A percentile compares a stretch with the other conserved stretches of the same genome.
Evolutionary conservation across 257 asterid genomes (phyloP).

Genomic region (Salvia hispanica): DNA sequence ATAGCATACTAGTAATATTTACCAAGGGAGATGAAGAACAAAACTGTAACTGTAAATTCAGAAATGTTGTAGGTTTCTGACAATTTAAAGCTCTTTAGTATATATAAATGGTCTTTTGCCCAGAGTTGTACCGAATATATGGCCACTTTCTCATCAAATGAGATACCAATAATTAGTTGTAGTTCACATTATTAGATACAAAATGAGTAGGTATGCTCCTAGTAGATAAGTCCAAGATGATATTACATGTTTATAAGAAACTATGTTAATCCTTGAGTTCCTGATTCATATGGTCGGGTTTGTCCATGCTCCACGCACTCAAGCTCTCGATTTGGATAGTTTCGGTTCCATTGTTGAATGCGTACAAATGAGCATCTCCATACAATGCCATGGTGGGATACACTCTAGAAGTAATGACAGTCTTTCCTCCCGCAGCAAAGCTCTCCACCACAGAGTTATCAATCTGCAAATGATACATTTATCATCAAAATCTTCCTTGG

Average conservation of each 20-base stretch:
- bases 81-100: not conserved
- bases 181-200: not conserved
- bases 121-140: too few relatives aligned
- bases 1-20: slow-evolving; percentile 9
- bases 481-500: not conserved
- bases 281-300: slow-evolving; percentile 39
- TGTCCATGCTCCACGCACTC: slow-evolving; percentile 54
- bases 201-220: too few relatives aligned
- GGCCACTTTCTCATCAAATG: too few relatives aligned
- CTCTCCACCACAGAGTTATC: slow-evolving; percentile 66
- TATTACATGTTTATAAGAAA: not conserved
- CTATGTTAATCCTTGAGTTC: slow-evolving; percentile 13
- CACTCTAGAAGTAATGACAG: slow-evolving; percentile 52
- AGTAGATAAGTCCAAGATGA: not conserved
- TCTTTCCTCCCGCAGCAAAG: slow-evolving; percentile 53
- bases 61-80: slow-evolving; percentile 23
- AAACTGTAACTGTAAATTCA: slow-evolving; percentile 7
- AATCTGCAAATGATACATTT: slow-evolving; percentile 37
- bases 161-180: too few relatives aligned
- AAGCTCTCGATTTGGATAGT: slow-evolving; percentile 38
- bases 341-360: slow-evolving; percentile 55
- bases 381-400: slow-evolving; percentile 47
- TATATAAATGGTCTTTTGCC: too few relatives aligned
- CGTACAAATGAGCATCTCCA: slow-evolving; percentile 45
- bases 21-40: not conserved